Percentiles rank a stretch among this genome's conserved stretches.
Conservation (phyloP, 345 rosid species). For the Syzygium grande region DNA sequence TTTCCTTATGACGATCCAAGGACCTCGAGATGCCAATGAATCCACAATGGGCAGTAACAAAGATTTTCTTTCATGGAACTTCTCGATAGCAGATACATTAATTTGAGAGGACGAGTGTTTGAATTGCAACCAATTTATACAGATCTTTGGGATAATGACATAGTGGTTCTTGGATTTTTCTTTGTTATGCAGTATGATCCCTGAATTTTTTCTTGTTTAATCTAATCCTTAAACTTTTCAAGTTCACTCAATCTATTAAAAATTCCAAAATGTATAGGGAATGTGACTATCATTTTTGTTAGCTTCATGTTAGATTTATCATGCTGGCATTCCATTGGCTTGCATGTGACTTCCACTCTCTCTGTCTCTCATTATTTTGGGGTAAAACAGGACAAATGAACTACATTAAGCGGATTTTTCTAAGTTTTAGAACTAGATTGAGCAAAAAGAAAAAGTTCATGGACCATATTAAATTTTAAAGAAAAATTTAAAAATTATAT, state of each 20-base stretch:
- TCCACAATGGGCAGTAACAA: too few relatives aligned
- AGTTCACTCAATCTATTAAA: background rate
- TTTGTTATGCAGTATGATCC: background rate
- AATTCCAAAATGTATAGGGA: background rate
- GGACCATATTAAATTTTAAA: background rate
- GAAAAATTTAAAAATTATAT: too few relatives aligned
- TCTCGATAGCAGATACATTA: background rate
- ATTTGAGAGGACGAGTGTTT: background rate
- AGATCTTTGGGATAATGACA: background rate
- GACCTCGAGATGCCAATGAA: background rate
- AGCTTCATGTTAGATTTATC: background rate
- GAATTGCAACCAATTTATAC: background rate
- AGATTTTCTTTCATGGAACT: too few relatives aligned
- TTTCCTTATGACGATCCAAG: too few relatives aligned
- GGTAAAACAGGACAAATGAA: background rate
- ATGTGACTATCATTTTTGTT: background rate
- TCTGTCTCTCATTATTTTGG: background rate
- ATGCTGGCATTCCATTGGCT: background rate
- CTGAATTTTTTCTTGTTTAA: fast-evolving
- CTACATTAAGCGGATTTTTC: background rate
- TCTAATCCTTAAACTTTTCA: background rate
- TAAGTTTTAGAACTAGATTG: background rate
- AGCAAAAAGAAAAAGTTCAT: background rate
- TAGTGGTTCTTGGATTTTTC: background rate
- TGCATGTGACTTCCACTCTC: background rate